Conservation (phyloP, 208 protist genomes). For the Blechomonas ayalai region DNA sequence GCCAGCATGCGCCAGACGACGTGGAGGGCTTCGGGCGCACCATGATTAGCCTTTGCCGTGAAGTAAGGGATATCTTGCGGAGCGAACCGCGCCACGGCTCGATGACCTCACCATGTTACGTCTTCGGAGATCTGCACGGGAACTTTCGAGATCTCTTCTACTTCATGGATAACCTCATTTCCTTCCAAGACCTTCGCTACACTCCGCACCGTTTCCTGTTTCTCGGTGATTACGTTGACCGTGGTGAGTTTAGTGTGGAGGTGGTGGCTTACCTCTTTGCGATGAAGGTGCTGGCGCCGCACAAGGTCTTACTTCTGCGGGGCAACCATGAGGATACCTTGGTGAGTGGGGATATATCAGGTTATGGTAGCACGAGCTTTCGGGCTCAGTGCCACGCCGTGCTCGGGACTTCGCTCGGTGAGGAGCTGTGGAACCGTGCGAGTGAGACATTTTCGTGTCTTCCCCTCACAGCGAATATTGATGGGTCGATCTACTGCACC, state of each 20-base stretch:
- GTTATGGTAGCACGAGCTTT: conserved; percentile 89
- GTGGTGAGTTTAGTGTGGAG: conserved; percentile 91
- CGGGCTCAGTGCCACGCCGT: conserved; percentile 77
- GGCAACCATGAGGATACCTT: conserved; percentile 93
- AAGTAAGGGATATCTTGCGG: conserved; percentile 59
- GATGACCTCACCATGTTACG: conserved; percentile 85
- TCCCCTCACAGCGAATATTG: conserved; percentile 89
- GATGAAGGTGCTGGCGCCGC: conserved; percentile 87
- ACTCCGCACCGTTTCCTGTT: conserved; percentile 94
- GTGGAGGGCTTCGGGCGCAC: conserved; percentile 81
- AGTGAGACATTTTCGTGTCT: conserved; percentile 82
- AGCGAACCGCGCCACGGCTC: conserved; percentile 64
- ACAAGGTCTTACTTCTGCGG: conserved; percentile 89
- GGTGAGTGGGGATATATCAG: conserved; percentile 86
- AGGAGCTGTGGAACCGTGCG: conserved; percentile 83
- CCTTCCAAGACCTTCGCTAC: conserved; percentile 89
- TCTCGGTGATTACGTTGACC: conserved; percentile 98
- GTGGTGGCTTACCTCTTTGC: conserved; percentile 89
- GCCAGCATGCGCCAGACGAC: conserved; percentile 61
- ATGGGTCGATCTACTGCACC: conserved; percentile 91
- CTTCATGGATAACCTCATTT: conserved; percentile 89
- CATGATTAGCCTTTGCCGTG: conserved; percentile 63
- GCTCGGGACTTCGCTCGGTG: conserved; percentile 74
- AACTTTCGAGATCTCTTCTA: conserved; percentile 93
- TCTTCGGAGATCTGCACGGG: conserved; percentile 93